Evolutionary conservation across 2,329 filamentous ascomycete genomes (phyloP), one percentile per base, ranked within the genome.

Genomic region (Hymenoscyphus repandus): DNA sequence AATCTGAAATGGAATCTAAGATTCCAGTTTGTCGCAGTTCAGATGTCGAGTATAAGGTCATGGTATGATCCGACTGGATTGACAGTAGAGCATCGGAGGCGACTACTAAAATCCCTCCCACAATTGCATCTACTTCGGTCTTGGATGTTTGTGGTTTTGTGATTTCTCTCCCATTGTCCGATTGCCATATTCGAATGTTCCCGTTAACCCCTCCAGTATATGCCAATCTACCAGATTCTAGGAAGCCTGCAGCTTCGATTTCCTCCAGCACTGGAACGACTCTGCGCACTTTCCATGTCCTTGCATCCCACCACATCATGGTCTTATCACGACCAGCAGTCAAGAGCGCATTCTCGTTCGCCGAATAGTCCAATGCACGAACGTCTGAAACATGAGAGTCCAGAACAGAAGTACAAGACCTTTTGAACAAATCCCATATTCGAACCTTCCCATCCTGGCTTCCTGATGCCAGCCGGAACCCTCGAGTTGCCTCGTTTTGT

Each of bases 361-460:
- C 69, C 5, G 88, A 93, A 67, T 88, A 99, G 61, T 93, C 88
- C 45, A 99, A 68, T 47, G 83, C 84, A 59, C 90, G 85, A n/a
- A 99, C 88, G 58, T 97, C 88, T 9, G 93, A 97, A 18, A 96
- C 90, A 66, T 99, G 95, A 0, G 90, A 93, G 54, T 97, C 90
- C 31, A 96, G 74, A 15, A 96, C 74, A 17, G 88, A 87, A 18
- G 89, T 75, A 52, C 85, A 84, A 57, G 80, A 88, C 50, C 88
- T 81, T 71, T 89, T 95, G 69, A 91, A 83, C 51, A 99, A 72
- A 70, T 97, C 88, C 88, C 91, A 99, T 18, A 99, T 80, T 17
- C 88, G 79, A 47, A 99, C 80, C 64, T 92, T 95, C 31, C 93
- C 93, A 66, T 97, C 92, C 68, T 99, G 95, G 54, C 88, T 90